These are phyloP conservation scores for Lichtheimia hyalospora DNA, from an alignment of 371 early-diverging fungal genomes.

Conservation along the genomic window DNA sequence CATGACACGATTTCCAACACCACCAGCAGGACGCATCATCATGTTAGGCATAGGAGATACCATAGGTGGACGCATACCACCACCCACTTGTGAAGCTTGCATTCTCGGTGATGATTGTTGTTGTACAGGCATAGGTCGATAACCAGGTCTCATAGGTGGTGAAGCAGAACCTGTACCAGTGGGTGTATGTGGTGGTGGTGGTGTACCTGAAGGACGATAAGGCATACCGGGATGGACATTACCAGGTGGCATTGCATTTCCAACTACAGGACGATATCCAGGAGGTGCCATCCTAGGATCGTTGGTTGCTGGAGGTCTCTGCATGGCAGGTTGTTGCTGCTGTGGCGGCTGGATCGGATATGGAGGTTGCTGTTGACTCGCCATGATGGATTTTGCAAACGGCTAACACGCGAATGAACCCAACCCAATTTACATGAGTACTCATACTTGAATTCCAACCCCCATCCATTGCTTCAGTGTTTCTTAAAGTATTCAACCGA, in stretches of 20 bases:
- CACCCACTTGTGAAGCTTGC: neutral
- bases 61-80: neutral
- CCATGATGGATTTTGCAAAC: slow-evolving; percentile 13
- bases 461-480: too few relatives aligned
- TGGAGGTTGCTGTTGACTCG: slow-evolving; percentile 20
- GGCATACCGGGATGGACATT: slow-evolving; percentile 16
- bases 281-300: slow-evolving; percentile 17
- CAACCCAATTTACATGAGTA: too few relatives aligned
- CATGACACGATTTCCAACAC: slow-evolving; percentile 3
- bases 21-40: slow-evolving; percentile 29
- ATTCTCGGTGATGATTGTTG: neutral
- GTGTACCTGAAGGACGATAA: slow-evolving; percentile 15
- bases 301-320: slow-evolving; percentile 27
- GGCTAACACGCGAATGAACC: too few relatives aligned
- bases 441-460: too few relatives aligned
- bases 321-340: neutral
- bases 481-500: too few relatives aligned
- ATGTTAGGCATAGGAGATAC: slow-evolving; percentile 12
- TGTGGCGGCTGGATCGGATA: slow-evolving; percentile 22
- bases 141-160: neutral
- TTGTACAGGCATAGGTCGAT: neutral
- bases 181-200: slow-evolving; percentile 17
- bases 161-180: neutral
- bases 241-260: slow-evolving; percentile 13
- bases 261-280: slow-evolving; percentile 15